These are phyloP conservation scores for Candida nonsorbophila DNA, from an alignment of 805 yeast species.

Conservation along the genomic window DNA sequence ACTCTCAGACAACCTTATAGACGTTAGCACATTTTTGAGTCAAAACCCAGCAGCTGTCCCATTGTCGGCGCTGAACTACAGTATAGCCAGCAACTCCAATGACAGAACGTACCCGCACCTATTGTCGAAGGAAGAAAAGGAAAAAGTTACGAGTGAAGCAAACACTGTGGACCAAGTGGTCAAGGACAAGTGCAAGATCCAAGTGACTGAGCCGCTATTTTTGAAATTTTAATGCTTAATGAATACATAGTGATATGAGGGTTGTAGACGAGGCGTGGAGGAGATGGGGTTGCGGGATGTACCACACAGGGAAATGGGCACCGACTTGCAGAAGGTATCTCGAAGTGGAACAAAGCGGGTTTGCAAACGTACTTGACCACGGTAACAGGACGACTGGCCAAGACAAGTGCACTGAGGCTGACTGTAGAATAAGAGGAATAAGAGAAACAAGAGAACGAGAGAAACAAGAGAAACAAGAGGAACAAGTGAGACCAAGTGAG, in stretches of 20 bases:
- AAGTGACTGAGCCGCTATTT: slow-evolving; percentile 15
- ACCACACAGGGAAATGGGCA: slow-evolving; percentile 4
- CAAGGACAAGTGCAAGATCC: slow-evolving; percentile 12
- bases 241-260: neutral
- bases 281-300: neutral
- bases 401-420: too few species aligned
- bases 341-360: too few species aligned
- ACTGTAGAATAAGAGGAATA: too few species aligned
- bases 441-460: too few species aligned
- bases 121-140: slow-evolving; percentile 18
- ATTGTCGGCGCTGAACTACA: neutral
- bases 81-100: neutral
- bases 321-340: too few species aligned
- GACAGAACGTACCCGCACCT: slow-evolving; percentile 18
- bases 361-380: too few species aligned
- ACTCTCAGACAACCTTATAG: slow-evolving; percentile 29
- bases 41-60: slow-evolving; percentile 4
- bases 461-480: too few species aligned
- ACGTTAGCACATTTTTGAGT: slow-evolving; percentile 28
- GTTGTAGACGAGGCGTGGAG: neutral
- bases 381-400: too few species aligned
- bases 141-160: slow-evolving; percentile 15
- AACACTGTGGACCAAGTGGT: slow-evolving; percentile 11
- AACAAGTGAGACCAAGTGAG: too few species aligned
- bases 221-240: slow-evolving; percentile 20